These are phyloP conservation scores for Lophium mytilinum DNA, from an alignment of 495 filamentous ascomycete genomes.

Conservation along the genomic window DNA sequence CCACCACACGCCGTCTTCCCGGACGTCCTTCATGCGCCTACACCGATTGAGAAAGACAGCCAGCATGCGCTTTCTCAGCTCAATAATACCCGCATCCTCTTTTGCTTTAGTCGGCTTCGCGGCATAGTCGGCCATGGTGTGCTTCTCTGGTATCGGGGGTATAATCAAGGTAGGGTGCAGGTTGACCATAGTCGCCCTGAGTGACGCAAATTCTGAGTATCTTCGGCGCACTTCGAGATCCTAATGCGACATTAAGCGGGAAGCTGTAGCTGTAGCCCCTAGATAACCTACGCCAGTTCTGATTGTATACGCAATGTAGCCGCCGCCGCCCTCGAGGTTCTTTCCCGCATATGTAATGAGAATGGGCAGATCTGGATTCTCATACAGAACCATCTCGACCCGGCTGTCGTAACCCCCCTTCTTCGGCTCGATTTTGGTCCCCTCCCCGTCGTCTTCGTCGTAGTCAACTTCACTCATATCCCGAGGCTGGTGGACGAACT, in stretches of 20 bases:
- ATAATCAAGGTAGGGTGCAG: constrained; percentile 92
- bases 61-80: constrained; percentile 91
- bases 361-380: constrained; percentile 82
- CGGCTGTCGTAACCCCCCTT: constrained; percentile 86
- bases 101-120: constrained; percentile 96
- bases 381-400: constrained; percentile 92
- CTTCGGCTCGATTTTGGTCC: constrained; percentile 48
- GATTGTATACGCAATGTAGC: constrained; percentile 95
- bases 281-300: constrained; percentile 70
- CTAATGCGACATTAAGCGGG: constrained; percentile 38
- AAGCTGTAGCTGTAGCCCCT: neutral
- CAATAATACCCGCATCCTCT: constrained; percentile 92
- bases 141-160: constrained; percentile 96
- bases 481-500: constrained; percentile 47
- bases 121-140: constrained; percentile 96
- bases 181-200: constrained; percentile 77
- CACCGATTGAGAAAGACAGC: constrained; percentile 92
- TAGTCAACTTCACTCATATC: constrained; percentile 56
- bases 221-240: constrained; percentile 89
- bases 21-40: constrained; percentile 82
- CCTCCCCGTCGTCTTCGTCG: constrained; percentile 42
- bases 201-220: constrained; percentile 94
- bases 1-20: constrained; percentile 94
- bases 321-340: constrained; percentile 79
- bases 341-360: constrained; percentile 91